Conservation (phyloP, 2,329 filamentous ascomycete species). For the Alternaria brassicicola region DNA sequence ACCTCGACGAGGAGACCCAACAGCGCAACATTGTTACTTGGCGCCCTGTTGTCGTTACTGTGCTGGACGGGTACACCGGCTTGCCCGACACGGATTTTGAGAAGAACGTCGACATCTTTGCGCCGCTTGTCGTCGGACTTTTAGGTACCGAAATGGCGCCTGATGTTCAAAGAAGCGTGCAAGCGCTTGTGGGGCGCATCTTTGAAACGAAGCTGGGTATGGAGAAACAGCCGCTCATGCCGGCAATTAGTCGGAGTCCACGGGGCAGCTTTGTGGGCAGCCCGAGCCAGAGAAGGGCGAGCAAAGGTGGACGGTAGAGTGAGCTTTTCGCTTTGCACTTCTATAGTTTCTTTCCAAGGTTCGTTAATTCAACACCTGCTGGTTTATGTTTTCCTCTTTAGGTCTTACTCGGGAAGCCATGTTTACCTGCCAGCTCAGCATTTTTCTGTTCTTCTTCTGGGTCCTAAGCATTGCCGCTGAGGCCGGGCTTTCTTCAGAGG, state of each 20-base stretch:
- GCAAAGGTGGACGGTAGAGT: constrained; percentile 15
- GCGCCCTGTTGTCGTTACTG: constrained; percentile 95
- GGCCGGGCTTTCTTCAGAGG: neutral
- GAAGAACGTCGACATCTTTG: constrained; percentile 80
- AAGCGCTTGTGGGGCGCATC: constrained; percentile 77
- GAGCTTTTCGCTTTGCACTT: neutral
- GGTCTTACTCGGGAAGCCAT: neutral
- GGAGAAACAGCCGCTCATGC: constrained; percentile 34
- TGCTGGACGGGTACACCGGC: constrained; percentile 87
- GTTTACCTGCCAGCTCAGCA: neutral
- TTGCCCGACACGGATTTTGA: constrained; percentile 83
- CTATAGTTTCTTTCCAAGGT: neutral
- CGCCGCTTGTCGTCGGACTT: constrained; percentile 82
- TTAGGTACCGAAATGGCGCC: constrained; percentile 79
- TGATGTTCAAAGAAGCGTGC: constrained; percentile 79
- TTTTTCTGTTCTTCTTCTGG: neutral
- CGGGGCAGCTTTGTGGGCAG: constrained; percentile 30
- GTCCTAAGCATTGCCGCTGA: neutral
- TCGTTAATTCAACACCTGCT: neutral
- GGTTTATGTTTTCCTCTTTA: neutral
- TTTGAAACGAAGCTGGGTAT: constrained; percentile 64
- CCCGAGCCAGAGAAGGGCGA: constrained; percentile 22
- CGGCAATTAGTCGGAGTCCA: constrained; percentile 25
- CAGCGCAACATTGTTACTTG: constrained; percentile 97
- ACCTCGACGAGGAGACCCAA: constrained; percentile 92